phyloP scores from a whole-genome alignment of 495 filamentous ascomycete genomes.

The Hypoxylon perforatum region DNA sequence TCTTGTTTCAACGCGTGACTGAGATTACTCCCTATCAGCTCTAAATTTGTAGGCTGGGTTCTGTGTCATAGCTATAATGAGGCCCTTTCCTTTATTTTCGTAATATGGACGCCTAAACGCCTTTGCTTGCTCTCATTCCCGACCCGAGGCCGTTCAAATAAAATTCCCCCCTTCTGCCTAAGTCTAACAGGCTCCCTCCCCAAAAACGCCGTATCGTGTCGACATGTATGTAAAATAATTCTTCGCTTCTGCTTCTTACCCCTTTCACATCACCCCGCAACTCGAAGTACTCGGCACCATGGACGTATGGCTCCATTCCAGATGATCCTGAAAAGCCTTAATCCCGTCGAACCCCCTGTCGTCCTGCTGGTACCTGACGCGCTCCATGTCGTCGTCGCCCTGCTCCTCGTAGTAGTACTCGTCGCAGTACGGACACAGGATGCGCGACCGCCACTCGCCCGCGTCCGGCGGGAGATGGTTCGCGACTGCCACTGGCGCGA shows the following conservation, averaged over 20 bases:
- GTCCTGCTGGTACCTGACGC: constrained; percentile 51
- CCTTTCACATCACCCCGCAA: constrained; percentile 54
- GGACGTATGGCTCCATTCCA: constrained; percentile 59
- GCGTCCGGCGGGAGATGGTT: constrained; percentile 57
- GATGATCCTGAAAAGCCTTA: constrained; percentile 54
- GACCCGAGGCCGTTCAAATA: background rate
- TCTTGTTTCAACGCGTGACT: background rate
- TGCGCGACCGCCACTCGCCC: constrained; percentile 54
- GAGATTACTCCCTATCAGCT: background rate
- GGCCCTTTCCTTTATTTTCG: background rate
- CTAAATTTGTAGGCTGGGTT: background rate
- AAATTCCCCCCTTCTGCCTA: background rate
- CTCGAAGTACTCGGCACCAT: constrained; percentile 40
- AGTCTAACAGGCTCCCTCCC: background rate
- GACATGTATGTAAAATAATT: no score
- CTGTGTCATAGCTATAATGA: background rate
- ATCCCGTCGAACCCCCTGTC: constrained; percentile 55
- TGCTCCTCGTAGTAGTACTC: constrained; percentile 59
- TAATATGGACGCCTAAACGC: constrained; percentile 16
- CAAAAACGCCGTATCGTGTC: constrained; percentile 5
- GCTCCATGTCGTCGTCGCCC: constrained; percentile 56
- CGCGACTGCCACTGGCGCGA: constrained; percentile 60
- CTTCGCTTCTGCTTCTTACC: background rate
- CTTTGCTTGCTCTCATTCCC: constrained; percentile 16
- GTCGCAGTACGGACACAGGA: constrained; percentile 61